Percentiles rank a stretch among this genome's conserved stretches.
These are phyloP conservation scores for Pyricularia pennisetigena DNA, from an alignment of 2,329 filamentous ascomycete genomes.

Conservation along the genomic window DNA sequence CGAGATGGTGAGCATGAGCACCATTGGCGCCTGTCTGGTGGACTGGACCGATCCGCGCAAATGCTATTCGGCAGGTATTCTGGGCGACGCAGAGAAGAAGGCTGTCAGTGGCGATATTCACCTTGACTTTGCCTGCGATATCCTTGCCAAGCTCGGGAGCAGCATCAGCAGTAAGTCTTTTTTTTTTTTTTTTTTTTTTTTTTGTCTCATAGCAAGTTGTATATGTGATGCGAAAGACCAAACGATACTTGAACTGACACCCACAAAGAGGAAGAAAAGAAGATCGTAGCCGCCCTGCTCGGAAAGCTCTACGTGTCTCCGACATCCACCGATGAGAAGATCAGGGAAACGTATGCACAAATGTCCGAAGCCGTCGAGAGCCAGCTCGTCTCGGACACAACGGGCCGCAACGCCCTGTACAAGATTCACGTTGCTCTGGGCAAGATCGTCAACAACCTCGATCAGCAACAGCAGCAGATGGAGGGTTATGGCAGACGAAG, in stretches of 20 bases:
- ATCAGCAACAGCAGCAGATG: constrained; percentile 23
- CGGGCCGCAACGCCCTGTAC: constrained; percentile 53
- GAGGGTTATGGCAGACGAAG: constrained; percentile 24
- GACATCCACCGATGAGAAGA: constrained; percentile 47
- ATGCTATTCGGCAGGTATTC: constrained; percentile 41
- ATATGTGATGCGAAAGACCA: constrained; percentile 16
- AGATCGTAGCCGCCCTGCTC: constrained; percentile 66
- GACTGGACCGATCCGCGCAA: constrained; percentile 96
- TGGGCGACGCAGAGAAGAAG: constrained; percentile 47
- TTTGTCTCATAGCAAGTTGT: not conserved
- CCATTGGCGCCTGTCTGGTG: constrained; percentile 72
- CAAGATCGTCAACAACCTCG: constrained; percentile 55
- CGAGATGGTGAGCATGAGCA: constrained; percentile 68
- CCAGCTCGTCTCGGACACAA: constrained; percentile 48
- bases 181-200: not conserved
- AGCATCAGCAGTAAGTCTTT: constrained; percentile 53
- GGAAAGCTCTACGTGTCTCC: constrained; percentile 74
- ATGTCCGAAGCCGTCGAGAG: constrained; percentile 54
- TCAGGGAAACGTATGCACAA: constrained; percentile 47
- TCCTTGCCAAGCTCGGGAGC: constrained; percentile 64
- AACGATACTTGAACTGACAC: not conserved
- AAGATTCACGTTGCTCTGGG: constrained; percentile 59
- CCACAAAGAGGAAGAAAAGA: constrained; percentile 69
- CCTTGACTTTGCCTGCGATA: constrained; percentile 64
- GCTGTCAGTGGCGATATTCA: constrained; percentile 69